These are phyloP conservation scores for Uronychia setigera DNA, from an alignment of 73 alveolate species.

Conservation along the genomic window DNA sequence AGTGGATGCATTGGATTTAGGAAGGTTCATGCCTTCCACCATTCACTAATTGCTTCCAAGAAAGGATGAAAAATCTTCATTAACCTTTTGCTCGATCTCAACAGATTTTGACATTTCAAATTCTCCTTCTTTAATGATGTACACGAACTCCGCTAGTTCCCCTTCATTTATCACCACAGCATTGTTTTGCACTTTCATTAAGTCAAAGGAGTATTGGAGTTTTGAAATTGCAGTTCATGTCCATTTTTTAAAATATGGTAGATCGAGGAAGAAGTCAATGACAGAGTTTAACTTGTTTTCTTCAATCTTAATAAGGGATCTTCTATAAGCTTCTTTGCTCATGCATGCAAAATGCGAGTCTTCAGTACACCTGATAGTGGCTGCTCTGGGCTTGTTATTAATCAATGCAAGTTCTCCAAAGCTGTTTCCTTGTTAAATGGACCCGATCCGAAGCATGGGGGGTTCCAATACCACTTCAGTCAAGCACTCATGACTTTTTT, in stretches of 20 bases:
- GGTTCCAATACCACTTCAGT: background rate
- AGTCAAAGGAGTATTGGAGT: constrained; percentile 35
- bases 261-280: constrained; percentile 27
- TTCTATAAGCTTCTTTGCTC: constrained; percentile 22
- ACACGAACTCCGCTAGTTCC: constrained; percentile 21
- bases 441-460: background rate
- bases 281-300: constrained; percentile 13
- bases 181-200: constrained; percentile 9
- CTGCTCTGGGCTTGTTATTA: constrained; percentile 47
- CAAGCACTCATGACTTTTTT: background rate
- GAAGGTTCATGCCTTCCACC: too few species aligned
- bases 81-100: background rate
- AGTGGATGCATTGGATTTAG: background rate
- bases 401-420: constrained; percentile 52
- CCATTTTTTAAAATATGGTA: constrained; percentile 34
- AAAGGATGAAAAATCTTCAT: background rate
- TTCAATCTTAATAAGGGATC: constrained; percentile 34
- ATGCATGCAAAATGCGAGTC: constrained; percentile 49
- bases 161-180: constrained; percentile 31
- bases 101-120: constrained; percentile 30
- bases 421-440: background rate
- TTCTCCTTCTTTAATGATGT: constrained; percentile 41
- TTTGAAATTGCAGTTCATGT: constrained; percentile 25
- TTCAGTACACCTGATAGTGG: constrained; percentile 33
- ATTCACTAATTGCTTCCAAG: background rate